phyloP scores from a whole-genome alignment of 306 rosid genomes.

The Heteromeles arbutifolia region DNA sequence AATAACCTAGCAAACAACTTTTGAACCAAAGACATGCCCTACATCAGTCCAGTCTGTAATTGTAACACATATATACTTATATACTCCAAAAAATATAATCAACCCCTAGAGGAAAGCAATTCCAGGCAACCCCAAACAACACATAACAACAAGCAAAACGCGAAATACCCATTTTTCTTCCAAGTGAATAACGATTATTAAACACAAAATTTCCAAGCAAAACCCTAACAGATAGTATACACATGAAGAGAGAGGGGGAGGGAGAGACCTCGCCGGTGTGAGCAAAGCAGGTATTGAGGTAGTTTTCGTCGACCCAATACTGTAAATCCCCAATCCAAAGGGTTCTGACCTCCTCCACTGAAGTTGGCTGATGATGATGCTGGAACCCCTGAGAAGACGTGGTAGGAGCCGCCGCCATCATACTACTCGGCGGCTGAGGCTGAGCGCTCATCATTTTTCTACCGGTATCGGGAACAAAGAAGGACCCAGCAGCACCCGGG shows the following conservation, averaged over 20 bases:
- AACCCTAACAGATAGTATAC: background rate
- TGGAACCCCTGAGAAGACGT: constrained; percentile 28
- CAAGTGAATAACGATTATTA: background rate
- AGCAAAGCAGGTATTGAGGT: constrained; percentile 65
- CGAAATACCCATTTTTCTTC: background rate
- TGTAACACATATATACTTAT: background rate
- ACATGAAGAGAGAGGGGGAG: background rate
- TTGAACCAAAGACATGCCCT: background rate
- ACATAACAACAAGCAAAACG: background rate
- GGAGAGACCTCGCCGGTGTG: constrained; percentile 70
- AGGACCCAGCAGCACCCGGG: no score
- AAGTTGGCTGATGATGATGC: constrained; percentile 40
- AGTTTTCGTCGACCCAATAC: constrained; percentile 84
- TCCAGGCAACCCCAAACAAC: background rate
- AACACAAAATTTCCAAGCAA: background rate
- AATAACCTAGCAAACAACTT: background rate
- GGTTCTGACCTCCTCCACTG: constrained; percentile 71
- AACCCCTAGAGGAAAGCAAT: background rate
- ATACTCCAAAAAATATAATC: background rate
- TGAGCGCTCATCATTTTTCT: background rate
- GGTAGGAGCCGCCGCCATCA: constrained; percentile 26
- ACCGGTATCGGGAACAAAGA: no score
- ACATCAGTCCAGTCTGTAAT: background rate
- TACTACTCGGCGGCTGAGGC: constrained; percentile 1
- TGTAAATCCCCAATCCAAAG: constrained; percentile 94